Evolutionary conservation across 2,329 filamentous ascomycete species (phyloP), one percentile per base, ranked within the genome.

Genomic region (Chrysosporium keratinophilum): DNA sequence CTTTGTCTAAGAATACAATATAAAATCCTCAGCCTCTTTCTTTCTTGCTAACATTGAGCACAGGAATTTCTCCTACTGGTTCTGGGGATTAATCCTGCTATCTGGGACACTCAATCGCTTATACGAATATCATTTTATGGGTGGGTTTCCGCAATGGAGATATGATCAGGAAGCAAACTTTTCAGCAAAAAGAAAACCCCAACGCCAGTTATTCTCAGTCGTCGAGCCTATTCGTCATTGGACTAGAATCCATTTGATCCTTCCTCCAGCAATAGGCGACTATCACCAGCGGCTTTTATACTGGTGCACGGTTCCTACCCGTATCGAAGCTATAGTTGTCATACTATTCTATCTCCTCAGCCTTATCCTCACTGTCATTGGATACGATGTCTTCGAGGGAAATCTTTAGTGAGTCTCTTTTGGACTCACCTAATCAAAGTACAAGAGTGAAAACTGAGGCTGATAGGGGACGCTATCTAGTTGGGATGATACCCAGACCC

Each of bases 291-390:
- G 71, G 31, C 63, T 67, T 0, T 57, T 74, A 1, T 66, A 70
- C 5, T 73, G 69, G 58, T 73, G 69, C 57, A 75, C 72, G 11
- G 40, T 78, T 35, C 74, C 76, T 1, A 74, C 72, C 1, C 71
- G 76, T 10, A 65, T 74, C 0, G 75, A 78, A 52, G 69, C 69
- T 4, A 56, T 78, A 1, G 65, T 74, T 1, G 67, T 78, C 2
- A 34, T 66, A 1, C 58, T 68, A 0, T 78, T 75, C 57, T 73
- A 76, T 60, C 10, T 69, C 1, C 54, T 79, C 9, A 77, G 73
- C 48, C 61, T 71, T 2, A 50, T 71, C 2, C 58, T 78, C 1
- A 75, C 70, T 39, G 64, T 66, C 14, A 64, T 73, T n/a, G 69
- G 66, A 6, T 78, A 79, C 57, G 65, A 68, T 3, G 60, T 73